Evolutionary conservation across 2,329 filamentous ascomycete genomes (phyloP), one percentile per base, ranked within the genome.

Genomic region (Penicillium sp.): DNA sequence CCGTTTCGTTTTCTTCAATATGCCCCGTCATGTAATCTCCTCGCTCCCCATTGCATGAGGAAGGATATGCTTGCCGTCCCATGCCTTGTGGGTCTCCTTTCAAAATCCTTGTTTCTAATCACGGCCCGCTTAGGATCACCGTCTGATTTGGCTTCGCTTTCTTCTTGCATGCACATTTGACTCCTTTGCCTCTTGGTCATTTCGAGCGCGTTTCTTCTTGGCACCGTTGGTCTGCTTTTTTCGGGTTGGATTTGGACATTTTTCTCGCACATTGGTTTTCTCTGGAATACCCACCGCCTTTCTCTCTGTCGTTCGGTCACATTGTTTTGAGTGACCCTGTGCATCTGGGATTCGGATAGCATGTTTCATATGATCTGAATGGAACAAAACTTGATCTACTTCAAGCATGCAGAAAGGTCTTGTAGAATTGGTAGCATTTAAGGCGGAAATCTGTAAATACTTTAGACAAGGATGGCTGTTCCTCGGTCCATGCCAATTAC

Each of bases 201-300:
- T 67, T 65, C 56, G 57, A 67, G 65, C 65, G 65, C 58, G 39
- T 53, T 53, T 42, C 10, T 12, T 38, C 20, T 34, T 17, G n/a
- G 31, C n/a, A 51, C 54, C 34, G 58, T 59, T 34, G 28, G 31
- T 34, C n/a, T 35, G 34, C 14, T 35, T 35, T 38, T 58, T 55
- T 60, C 49, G 57, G 57, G 48, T 54, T 61, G 55, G 55, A 54
- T 28, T 25, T 34, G 17, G 28, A 35, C 34, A 35, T 50, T 14
- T 28, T 35, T 15, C 12, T 51, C 31, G 17, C 35, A 14, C 38
- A 48, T 52, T 45, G 54, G 25, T 61, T 57, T 49, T 58, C 34
- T 51, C 38, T 47, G 51, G 50, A 60, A 62, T 62, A 62, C 60
- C 60, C 60, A 54, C n/a, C 52, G 7, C 49, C 38, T 50, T 53